These are phyloP conservation scores for Penicillium simplicissimum DNA, from an alignment of 495 filamentous ascomycete genomes.

Conservation along the genomic window DNA sequence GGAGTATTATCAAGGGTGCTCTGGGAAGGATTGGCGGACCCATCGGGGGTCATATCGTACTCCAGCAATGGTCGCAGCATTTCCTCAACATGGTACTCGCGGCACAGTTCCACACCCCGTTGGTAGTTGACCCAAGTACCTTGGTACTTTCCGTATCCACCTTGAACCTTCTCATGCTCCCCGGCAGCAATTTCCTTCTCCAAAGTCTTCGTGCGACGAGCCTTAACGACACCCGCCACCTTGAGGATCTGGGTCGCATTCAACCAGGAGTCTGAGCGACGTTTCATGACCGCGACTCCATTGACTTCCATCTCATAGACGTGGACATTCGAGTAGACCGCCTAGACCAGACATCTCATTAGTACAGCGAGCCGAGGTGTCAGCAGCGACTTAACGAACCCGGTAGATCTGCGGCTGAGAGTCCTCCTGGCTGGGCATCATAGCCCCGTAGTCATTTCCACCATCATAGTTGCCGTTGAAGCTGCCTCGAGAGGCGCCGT, in stretches of 20 bases:
- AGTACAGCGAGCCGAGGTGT: constrained; percentile 20
- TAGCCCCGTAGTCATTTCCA: constrained; percentile 49
- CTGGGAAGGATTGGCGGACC: constrained; percentile 59
- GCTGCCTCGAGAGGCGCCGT: constrained; percentile 35
- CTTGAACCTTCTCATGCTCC: constrained; percentile 97
- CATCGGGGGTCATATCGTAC: constrained; percentile 83
- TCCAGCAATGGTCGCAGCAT: constrained; percentile 79
- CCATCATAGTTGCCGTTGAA: constrained; percentile 48
- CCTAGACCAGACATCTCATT: constrained; percentile 51
- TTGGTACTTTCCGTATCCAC: constrained; percentile 98
- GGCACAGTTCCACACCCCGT: constrained; percentile 86
- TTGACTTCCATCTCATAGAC: constrained; percentile 99
- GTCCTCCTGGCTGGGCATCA: constrained; percentile 53
- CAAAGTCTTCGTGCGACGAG: constrained; percentile 92
- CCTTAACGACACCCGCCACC: constrained; percentile 94
- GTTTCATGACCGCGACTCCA: constrained; percentile 87
- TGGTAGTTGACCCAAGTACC: constrained; percentile 97
- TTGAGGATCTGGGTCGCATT: constrained; percentile 96
- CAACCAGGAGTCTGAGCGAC: constrained; percentile 87
- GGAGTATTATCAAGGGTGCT: constrained; percentile 83
- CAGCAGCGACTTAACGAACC: constrained; percentile 44
- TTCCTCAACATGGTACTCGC: constrained; percentile 91
- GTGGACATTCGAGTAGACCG: constrained; percentile 88
- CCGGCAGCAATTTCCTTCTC: constrained; percentile 96
- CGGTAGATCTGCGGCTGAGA: constrained; percentile 75